These are phyloP conservation scores for Boletus sp. DNA, from an alignment of 768 basidiomycete genomes.

Conservation along the genomic window DNA sequence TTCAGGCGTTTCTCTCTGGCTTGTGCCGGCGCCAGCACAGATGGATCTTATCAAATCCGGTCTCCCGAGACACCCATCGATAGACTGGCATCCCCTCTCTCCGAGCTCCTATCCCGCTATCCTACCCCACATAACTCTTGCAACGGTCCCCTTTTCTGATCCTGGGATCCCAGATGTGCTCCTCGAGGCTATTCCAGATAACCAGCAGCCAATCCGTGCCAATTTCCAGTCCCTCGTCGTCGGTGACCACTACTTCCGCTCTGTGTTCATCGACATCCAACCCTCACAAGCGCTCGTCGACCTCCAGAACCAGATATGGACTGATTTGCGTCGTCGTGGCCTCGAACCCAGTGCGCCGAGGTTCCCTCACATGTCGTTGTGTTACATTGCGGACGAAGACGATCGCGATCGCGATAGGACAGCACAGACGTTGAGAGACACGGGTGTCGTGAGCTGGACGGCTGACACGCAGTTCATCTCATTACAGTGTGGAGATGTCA, in stretches of 20 bases:
- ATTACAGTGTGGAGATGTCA: conserved; percentile 25
- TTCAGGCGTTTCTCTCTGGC: conserved; percentile 64
- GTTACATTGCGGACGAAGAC: conserved; percentile 70
- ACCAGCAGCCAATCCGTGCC: conserved; percentile 36
- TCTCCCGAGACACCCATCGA: conserved; percentile 41
- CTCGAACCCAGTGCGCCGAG: conserved; percentile 48
- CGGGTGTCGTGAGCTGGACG: conserved; percentile 34
- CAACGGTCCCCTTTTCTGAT: conserved; percentile 35
- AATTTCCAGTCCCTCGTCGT: conserved; percentile 53
- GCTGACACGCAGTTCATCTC: conserved; percentile 23
- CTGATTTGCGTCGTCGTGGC: conserved; percentile 29
- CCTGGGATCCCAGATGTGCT: conserved; percentile 22
- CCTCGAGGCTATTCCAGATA: conserved; percentile 37
- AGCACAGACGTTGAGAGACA: conserved; percentile 39
- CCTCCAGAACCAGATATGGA: conserved; percentile 49
- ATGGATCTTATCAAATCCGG: conserved; percentile 41
- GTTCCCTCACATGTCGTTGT: conserved; percentile 72
- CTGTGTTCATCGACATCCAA: conserved; percentile 56
- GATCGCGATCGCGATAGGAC: conserved; percentile 49
- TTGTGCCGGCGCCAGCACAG: conserved; percentile 54
- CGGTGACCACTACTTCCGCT: conserved; percentile 66
- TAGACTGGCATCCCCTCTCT: conserved; percentile 14
- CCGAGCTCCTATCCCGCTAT: conserved; percentile 56
- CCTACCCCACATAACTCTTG: conserved; percentile 69
- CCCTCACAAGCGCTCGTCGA: conserved; percentile 42